Evolutionary conservation across 2,329 filamentous ascomycete genomes (phyloP).

Genomic region (Nakataea oryzae): DNA sequence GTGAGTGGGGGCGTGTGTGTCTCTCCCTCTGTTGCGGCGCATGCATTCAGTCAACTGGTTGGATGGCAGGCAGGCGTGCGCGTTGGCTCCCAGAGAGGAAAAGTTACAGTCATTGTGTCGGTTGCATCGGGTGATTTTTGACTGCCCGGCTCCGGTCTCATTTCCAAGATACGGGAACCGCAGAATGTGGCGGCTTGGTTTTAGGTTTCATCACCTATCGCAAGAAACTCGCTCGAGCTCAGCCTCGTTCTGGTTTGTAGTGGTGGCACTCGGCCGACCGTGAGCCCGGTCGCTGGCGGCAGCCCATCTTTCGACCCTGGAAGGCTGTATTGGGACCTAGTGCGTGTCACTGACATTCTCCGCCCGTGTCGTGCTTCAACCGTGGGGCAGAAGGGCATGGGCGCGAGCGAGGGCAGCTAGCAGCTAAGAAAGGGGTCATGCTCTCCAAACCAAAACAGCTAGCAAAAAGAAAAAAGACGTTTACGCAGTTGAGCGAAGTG

Average conservation of each 20-base stretch:
- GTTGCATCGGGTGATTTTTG: neutral
- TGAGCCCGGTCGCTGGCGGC: too few species aligned
- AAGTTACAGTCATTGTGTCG: neutral
- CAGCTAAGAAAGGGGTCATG: neutral
- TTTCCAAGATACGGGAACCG: neutral
- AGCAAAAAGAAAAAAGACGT: neutral
- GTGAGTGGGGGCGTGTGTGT: too few species aligned
- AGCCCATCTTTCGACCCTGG: too few species aligned
- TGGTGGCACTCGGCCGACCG: too few species aligned
- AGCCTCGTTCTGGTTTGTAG: neutral
- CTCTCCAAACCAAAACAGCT: neutral
- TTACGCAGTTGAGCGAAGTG: too few species aligned
- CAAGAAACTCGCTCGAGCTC: neutral
- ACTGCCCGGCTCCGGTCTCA: neutral
- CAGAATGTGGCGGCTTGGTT: too few species aligned
- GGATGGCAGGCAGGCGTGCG: neutral
- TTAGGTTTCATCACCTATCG: neutral
- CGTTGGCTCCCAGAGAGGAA: neutral
- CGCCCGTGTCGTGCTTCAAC: too few species aligned
- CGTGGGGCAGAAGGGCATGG: too few species aligned
- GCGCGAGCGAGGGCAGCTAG: neutral
- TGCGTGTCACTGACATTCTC: neutral
- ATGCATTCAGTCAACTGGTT: too few species aligned
- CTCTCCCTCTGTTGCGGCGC: too few species aligned
- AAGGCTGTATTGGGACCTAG: too few species aligned